phyloP scores from a whole-genome alignment of 257 asterid genomes.

The Catharanthus roseus region DNA sequence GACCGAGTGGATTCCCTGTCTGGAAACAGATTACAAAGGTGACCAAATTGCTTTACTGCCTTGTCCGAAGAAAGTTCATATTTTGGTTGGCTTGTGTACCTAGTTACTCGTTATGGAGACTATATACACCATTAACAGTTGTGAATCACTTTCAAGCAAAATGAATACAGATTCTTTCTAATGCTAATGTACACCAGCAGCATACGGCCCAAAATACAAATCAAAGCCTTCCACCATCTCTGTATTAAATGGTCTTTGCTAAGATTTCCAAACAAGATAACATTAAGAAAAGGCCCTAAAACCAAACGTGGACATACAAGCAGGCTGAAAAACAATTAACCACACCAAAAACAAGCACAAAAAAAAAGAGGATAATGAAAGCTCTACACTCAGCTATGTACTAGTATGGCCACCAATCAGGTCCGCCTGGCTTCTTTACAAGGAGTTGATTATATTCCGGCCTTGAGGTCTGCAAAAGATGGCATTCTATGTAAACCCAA shows the following conservation, averaged over 20 bases:
- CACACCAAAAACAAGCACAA: background rate
- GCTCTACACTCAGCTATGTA: background rate
- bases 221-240: background rate
- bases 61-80: too few species aligned
- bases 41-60: too few species aligned
- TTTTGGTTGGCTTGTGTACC: too few species aligned
- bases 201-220: background rate
- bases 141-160: background rate
- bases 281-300: slow-evolving; percentile 4
- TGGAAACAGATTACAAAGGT: too few species aligned
- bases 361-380: background rate
- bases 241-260: background rate
- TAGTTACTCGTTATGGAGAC: background rate
- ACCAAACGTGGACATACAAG: slow-evolving; percentile 9
- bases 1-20: too few species aligned
- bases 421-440: slow-evolving; percentile 86
- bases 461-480: slow-evolving; percentile 67
- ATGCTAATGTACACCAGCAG: background rate
- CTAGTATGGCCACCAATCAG: slow-evolving; percentile 75
- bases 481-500: background rate
- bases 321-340: background rate
- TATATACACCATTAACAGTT: background rate
- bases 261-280: background rate
- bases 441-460: slow-evolving; percentile 88
- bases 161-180: background rate